Evolutionary conservation across 257 asterid genomes (phyloP).

Genomic region (Solanum okadae): DNA sequence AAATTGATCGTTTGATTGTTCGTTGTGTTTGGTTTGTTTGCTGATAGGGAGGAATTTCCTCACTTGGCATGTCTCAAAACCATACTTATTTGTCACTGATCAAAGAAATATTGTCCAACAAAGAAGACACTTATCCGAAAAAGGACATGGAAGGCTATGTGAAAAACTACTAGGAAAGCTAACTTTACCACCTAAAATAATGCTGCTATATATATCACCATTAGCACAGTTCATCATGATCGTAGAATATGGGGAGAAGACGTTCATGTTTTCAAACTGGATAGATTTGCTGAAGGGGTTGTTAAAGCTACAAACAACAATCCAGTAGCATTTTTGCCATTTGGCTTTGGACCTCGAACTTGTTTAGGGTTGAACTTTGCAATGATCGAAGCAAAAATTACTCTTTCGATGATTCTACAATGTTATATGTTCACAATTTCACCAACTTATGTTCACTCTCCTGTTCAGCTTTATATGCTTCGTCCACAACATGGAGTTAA

Average conservation of each 20-base stretch:
- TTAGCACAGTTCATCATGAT: too few species aligned
- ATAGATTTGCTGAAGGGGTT: too few species aligned
- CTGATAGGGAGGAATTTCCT: slow-evolving; percentile 39
- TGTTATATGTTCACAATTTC: slow-evolving; percentile 34
- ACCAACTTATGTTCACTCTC: slow-evolving; percentile 42
- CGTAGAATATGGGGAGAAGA: too few species aligned
- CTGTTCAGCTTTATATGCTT: slow-evolving; percentile 40
- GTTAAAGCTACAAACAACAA: too few species aligned
- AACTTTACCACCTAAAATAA: too few species aligned
- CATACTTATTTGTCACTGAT: slow-evolving; percentile 44
- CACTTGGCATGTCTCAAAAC: slow-evolving; percentile 47
- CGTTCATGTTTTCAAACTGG: too few species aligned
- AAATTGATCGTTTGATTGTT: not conserved
- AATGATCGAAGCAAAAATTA: slow-evolving; percentile 39
- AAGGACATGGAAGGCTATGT: slow-evolving; percentile 51
- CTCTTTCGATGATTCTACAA: slow-evolving; percentile 54
- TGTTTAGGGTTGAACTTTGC: not conserved
- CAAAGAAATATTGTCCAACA: slow-evolving; percentile 43
- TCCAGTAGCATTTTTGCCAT: too few species aligned
- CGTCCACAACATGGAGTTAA: slow-evolving; percentile 51
- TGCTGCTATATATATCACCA: too few species aligned
- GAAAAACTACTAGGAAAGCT: slow-evolving; percentile 57
- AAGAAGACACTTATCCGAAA: slow-evolving; percentile 39
- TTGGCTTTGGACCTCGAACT: too few species aligned
- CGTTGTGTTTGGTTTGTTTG: not conserved